phyloP scores from a whole-genome alignment of 2,329 filamentous ascomycete species.

The Botrytis pseudocinerea region DNA sequence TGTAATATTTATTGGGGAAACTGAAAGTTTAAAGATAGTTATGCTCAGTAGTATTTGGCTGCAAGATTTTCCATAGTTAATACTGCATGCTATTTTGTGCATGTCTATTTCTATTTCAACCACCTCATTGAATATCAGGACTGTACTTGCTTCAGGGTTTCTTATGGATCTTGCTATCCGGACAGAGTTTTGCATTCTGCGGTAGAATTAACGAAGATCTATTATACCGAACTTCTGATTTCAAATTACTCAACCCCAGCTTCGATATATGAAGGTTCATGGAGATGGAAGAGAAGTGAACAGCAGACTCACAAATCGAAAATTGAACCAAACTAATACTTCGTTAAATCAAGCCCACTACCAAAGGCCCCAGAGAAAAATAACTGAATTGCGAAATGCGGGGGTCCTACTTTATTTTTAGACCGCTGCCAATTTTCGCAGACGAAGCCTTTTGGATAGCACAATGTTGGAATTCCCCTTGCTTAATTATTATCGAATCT shows the following conservation, averaged over 20 bases:
- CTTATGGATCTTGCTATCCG: neutral
- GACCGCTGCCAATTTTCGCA: accelerated
- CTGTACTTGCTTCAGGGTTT: accelerated
- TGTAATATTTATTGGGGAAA: neutral
- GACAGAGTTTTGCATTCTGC: accelerated
- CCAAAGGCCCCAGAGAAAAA: neutral
- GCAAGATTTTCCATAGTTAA: neutral
- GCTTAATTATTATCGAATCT: accelerated
- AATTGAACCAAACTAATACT: accelerated
- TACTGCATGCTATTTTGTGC: too few species aligned
- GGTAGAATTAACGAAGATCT: accelerated
- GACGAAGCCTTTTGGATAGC: accelerated
- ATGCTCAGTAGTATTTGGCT: neutral
- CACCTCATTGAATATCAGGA: too few species aligned
- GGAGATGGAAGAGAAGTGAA: neutral
- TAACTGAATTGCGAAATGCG: neutral
- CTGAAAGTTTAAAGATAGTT: neutral
- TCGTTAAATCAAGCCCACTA: neutral
- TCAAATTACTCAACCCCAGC: accelerated
- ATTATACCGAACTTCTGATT: too few species aligned
- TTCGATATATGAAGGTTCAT: neutral
- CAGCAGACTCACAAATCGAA: accelerated
- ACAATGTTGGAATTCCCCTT: accelerated
- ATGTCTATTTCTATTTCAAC: too few species aligned
- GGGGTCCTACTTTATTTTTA: accelerated